Percentiles rank a stretch among this genome's conserved stretches.
These are phyloP conservation scores for Rubia yunnanensis DNA, from an alignment of 257 asterid species.

Conservation along the genomic window DNA sequence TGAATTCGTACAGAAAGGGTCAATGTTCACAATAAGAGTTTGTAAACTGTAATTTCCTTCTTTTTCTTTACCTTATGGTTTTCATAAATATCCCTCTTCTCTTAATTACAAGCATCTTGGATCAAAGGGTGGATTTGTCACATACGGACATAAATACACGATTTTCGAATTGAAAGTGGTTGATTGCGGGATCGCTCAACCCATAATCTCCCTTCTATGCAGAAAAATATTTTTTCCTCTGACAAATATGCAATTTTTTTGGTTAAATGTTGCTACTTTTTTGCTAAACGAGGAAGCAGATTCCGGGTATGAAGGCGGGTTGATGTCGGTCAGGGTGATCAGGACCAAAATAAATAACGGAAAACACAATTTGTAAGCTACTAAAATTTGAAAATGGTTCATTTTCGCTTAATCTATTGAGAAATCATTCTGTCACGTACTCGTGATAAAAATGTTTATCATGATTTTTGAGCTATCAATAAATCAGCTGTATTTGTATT, in stretches of 20 bases:
- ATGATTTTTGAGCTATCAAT: too few species aligned
- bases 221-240: too few species aligned
- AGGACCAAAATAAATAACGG: background rate
- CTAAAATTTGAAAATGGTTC: background rate
- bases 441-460: too few species aligned
- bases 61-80: too few species aligned
- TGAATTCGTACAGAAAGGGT: background rate
- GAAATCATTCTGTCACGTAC: too few species aligned
- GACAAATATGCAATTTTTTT: background rate
- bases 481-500: too few species aligned
- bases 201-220: too few species aligned
- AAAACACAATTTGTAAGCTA: background rate
- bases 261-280: background rate
- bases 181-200: background rate
- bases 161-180: background rate
- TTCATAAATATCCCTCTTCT: too few species aligned
- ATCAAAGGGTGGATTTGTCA: too few species aligned
- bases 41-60: background rate
- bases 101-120: too few species aligned
- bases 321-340: constrained; percentile 6
- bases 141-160: background rate
- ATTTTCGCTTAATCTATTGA: background rate
- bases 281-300: background rate
- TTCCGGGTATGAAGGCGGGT: background rate
- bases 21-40: background rate